Evolutionary conservation across 768 basidiomycete species (phyloP).

Genomic region (Hysterangium stoloniferum): DNA sequence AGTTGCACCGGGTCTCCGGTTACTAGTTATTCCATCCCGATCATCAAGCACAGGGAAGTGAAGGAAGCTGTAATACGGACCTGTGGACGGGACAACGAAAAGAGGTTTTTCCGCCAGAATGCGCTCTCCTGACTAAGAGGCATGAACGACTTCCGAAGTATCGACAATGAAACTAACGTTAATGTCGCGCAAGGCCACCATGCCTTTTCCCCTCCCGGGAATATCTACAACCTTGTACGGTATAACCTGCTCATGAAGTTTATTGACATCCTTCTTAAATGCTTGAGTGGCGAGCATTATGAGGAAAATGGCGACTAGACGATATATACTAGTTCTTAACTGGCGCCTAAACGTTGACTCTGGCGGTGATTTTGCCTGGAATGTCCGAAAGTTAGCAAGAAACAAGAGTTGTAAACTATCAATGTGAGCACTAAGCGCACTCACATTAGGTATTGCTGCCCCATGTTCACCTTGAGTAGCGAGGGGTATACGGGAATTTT

Average conservation of each 20-base stretch:
- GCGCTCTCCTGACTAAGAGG: constrained; percentile 47
- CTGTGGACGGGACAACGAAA: constrained; percentile 40
- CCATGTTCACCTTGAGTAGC: too few relatives aligned
- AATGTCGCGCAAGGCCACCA: constrained; percentile 45
- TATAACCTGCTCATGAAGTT: background rate
- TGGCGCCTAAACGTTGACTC: background rate
- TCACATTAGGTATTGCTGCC: too few relatives aligned
- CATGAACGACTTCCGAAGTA: constrained; percentile 10
- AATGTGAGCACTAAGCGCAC: too few relatives aligned
- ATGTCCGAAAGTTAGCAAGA: too few relatives aligned
- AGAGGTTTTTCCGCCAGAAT: constrained; percentile 49
- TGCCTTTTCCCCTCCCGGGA: constrained; percentile 48
- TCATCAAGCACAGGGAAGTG: background rate
- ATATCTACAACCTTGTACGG: constrained; percentile 38
- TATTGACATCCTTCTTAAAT: background rate
- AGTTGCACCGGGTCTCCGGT: constrained; percentile 1
- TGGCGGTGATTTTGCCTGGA: background rate
- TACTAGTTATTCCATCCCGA: background rate
- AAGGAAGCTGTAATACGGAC: constrained; percentile 27
- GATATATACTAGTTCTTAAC: background rate
- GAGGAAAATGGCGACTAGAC: constrained; percentile 1
- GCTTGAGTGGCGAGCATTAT: background rate
- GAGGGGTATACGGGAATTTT: too few relatives aligned
- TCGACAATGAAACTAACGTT: constrained; percentile 25
- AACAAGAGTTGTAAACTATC: too few relatives aligned